Percentiles rank a stretch among this genome's conserved stretches.
phyloP scores from a whole-genome alignment of 352 stramenopile genomes.

The Globisporangium rhizosaccharum region DNA sequence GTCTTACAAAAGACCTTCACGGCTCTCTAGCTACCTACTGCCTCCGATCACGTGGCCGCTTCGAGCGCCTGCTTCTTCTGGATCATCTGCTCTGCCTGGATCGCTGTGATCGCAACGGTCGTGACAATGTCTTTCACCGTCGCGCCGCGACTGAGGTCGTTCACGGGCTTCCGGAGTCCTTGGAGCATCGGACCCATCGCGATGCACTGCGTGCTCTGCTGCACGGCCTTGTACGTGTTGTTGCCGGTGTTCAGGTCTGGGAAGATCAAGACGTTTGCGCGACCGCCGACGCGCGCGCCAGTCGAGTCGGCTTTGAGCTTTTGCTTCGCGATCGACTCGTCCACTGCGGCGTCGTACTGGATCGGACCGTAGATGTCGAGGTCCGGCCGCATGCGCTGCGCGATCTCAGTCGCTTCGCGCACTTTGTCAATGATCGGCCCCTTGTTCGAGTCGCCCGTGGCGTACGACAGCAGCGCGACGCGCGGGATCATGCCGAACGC shows the following conservation, averaged over 20 bases:
- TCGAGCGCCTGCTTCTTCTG: conserved; percentile 15
- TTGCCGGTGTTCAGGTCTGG: conserved; percentile 87
- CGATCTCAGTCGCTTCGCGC: conserved; percentile 68
- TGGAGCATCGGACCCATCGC: conserved; percentile 87
- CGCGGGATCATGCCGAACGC: conserved; percentile 78
- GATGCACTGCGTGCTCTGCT: conserved; percentile 70
- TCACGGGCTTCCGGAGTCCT: conserved; percentile 83
- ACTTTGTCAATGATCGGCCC: conserved; percentile 84
- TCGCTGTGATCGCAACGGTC: conserved; percentile 84
- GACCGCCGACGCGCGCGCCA: conserved; percentile 60
- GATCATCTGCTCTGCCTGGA: conserved; percentile 75
- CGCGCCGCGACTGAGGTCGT: conserved; percentile 84
- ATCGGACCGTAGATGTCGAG: conserved; percentile 84
- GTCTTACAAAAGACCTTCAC: too few relatives aligned
- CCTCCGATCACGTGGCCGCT: too few relatives aligned
- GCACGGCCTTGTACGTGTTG: conserved; percentile 89
- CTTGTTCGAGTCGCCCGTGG: conserved; percentile 73
- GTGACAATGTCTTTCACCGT: conserved; percentile 90
- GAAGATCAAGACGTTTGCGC: conserved; percentile 84
- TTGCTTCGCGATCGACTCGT: conserved; percentile 68
- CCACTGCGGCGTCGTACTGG: conserved; percentile 83
- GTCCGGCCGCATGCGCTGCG: conserved; percentile 56
- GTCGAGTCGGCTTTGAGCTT: conserved; percentile 71
- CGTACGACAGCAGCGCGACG: conserved; percentile 82
- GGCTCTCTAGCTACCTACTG: too few relatives aligned